Conservation (phyloP, 805 yeast genomes). For the Metschnikowia chrysomelidarum region DNA sequence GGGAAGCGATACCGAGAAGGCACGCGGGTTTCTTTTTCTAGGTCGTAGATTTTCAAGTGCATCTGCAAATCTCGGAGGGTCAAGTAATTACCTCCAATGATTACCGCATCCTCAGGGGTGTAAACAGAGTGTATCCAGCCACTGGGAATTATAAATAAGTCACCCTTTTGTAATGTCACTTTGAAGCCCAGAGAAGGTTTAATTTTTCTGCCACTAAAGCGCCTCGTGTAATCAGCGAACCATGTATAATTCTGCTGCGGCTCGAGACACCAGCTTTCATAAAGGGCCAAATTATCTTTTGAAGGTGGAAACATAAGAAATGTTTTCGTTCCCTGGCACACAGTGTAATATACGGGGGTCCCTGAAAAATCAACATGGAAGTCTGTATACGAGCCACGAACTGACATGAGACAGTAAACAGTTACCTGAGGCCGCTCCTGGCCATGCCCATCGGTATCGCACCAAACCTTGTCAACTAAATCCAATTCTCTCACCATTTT, state of each 20-base stretch:
- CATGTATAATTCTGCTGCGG: constrained; percentile 61
- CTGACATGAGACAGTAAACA: constrained; percentile 84
- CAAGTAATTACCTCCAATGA: constrained; percentile 85
- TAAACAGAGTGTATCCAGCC: constrained; percentile 93
- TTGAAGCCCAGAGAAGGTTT: constrained; percentile 46
- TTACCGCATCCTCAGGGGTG: constrained; percentile 77
- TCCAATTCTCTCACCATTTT: constrained; percentile 62
- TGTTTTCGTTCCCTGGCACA: constrained; percentile 69
- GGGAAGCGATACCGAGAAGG: constrained; percentile 80
- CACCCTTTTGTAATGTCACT: constrained; percentile 59
- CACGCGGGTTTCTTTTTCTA: constrained; percentile 70
- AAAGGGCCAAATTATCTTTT: constrained; percentile 52
- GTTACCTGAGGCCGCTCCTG: constrained; percentile 57
- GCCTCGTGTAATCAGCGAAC: constrained; percentile 52
- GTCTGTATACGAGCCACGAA: constrained; percentile 76
- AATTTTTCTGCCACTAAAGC: constrained; percentile 28
- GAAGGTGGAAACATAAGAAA: constrained; percentile 84
- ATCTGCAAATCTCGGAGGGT: constrained; percentile 60
- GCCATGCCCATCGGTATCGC: constrained; percentile 20
- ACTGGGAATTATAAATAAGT: constrained; percentile 78
- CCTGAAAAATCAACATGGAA: constrained; percentile 94
- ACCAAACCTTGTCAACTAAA: constrained; percentile 68
- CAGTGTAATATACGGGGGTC: constrained; percentile 85
- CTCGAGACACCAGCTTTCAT: constrained; percentile 70
- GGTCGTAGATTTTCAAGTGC: constrained; percentile 58